Conservation (phyloP, 768 basidiomycete genomes). For the Boletus rufocinnamomeus region DNA sequence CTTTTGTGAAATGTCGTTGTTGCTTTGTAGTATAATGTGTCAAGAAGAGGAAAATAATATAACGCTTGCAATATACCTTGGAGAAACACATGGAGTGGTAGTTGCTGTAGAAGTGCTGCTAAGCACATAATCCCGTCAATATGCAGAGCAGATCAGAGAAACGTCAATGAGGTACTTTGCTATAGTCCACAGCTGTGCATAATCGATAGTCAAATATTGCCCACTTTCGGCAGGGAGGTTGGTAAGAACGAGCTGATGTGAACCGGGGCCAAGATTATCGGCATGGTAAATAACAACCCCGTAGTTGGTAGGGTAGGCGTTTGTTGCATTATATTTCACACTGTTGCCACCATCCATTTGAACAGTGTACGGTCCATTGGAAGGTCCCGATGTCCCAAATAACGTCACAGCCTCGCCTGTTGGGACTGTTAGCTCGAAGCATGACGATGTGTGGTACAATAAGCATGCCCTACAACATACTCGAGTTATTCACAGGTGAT, state of each 20-base stretch:
- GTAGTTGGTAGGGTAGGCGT: slow-evolving; percentile 21
- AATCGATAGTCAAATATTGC: slow-evolving; percentile 34
- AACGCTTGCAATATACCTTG: slow-evolving; percentile 9
- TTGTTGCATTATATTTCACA: slow-evolving; percentile 20
- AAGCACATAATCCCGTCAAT: not conserved
- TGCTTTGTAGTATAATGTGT: not conserved
- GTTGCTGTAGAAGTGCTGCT: not conserved
- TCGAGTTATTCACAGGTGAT: slow-evolving; percentile 2
- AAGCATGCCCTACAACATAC: slow-evolving; percentile 24
- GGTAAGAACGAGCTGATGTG: slow-evolving; percentile 36
- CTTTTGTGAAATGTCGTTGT: slow-evolving; percentile 5
- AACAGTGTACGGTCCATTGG: slow-evolving; percentile 37
- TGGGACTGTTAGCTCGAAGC: not conserved
- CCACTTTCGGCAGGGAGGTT: slow-evolving; percentile 31
- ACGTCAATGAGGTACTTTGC: slow-evolving; percentile 17
- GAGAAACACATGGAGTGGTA: not conserved
- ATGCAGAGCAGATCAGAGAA: not conserved
- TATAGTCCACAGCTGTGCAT: slow-evolving; percentile 29
- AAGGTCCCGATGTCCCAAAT: slow-evolving; percentile 44
- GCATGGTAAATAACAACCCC: slow-evolving; percentile 36
- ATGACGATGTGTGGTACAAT: not conserved
- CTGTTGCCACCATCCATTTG: slow-evolving; percentile 36
- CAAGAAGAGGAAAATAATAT: not conserved
- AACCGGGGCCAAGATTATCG: slow-evolving; percentile 42
- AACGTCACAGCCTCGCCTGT: slow-evolving; percentile 48